Percentiles rank a stretch among this genome's conserved stretches.
Evolutionary conservation across 2,329 filamentous ascomycete genomes (phyloP).

Genomic region (Trichoderma sp.): DNA sequence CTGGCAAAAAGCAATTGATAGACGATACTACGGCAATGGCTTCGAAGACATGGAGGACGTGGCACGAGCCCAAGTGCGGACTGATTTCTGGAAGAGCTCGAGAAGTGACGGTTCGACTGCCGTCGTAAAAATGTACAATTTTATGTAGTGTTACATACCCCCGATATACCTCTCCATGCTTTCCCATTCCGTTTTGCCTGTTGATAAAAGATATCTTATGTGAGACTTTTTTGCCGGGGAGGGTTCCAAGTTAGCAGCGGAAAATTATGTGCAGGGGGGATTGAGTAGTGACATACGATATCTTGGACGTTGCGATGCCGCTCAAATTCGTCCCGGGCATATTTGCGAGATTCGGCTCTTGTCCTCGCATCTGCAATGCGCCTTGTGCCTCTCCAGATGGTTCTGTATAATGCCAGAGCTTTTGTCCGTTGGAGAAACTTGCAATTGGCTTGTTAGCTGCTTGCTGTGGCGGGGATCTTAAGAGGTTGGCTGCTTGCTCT

Average conservation of each 20-base stretch:
- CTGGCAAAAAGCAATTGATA: not conserved
- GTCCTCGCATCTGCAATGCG: conserved; percentile 51
- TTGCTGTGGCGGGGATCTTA: not conserved
- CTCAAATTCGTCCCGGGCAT: conserved; percentile 60
- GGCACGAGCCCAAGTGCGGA: not conserved
- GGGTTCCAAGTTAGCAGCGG: not conserved
- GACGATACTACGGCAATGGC: not conserved
- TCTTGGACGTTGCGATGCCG: conserved; percentile 56
- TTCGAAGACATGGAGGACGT: not conserved
- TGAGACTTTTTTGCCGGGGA: conserved; percentile 43
- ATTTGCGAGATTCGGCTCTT: conserved; percentile 54
- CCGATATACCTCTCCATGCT: conserved; percentile 50
- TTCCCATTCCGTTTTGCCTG: conserved; percentile 65
- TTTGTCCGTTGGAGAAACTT: conserved; percentile 59
- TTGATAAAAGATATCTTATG: conserved; percentile 61
- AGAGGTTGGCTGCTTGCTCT: not conserved
- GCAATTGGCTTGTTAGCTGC: not conserved
- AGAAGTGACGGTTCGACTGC: not conserved
- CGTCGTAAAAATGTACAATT: conserved; percentile 27
- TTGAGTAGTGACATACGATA: conserved; percentile 41
- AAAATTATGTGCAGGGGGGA: not conserved
- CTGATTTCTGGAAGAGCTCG: not conserved
- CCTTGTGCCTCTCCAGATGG: conserved; percentile 53
- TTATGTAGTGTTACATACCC: conserved; percentile 33
- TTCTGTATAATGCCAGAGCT: conserved; percentile 56